Evolutionary conservation across 2,329 filamentous ascomycete genomes (phyloP), one percentile per base, ranked within the genome.

Genomic region (Scedosporium minutisporum): DNA sequence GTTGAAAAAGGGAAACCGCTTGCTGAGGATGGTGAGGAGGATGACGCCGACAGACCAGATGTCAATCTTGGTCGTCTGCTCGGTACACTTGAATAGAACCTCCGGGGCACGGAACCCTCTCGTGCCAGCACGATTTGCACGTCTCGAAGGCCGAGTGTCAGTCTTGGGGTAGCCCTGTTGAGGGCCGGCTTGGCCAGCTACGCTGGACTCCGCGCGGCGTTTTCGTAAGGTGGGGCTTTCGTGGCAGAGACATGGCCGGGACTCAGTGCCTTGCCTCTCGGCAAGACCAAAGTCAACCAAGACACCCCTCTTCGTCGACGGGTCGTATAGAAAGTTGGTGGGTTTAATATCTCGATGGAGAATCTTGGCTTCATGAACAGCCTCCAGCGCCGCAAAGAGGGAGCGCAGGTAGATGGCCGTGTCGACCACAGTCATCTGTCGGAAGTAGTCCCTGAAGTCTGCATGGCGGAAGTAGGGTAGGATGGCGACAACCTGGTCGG

Each of bases 221-320:
- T 87, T 86, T 63, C 91, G 87, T 23, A 85, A 82, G 21, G 82
- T 77, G 16, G 80, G 73, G 12, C 82, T 75, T 64, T 92, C 84
- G 65, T 88, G 86, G 75, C 93, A 97, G n/a, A 90, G 78, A 71
- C 93, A 97, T 1, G 87, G 87, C 70, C 90, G 89, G 72, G 80
- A 84, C 61, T 96, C 91, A 25, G 85, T 86, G 23, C 90, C 88
- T 71, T 91, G 86, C 60, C 87, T 81, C 77, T 99, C 95, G 42
- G 95, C 95, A 16, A 99, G 83, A n/a, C 95, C 95, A 77, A 99
- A 99, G 72, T 99, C 95, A n/a, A 99, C 95, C 0, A 99, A 83
- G 1, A 99, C 93, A 48, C 95, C 95, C 62, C 90, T 87, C 68
- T 87, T 85, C 53, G 87, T 85, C 10, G 85, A 78, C 0, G 91